Conservation (phyloP, 257 asterid species). For the Coffea canephora region DNA sequence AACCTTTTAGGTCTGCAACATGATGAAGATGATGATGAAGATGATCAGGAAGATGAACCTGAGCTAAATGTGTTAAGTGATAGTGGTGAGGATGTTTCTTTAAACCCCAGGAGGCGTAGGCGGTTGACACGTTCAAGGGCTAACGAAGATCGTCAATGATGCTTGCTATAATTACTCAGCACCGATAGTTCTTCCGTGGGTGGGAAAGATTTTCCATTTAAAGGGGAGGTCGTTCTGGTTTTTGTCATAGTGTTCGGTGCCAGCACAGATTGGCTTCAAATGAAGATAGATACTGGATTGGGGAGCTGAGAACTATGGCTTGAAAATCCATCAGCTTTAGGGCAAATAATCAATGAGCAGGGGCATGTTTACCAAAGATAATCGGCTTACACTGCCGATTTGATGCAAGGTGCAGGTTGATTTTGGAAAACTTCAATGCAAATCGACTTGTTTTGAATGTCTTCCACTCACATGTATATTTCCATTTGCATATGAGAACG, state of each 20-base stretch:
- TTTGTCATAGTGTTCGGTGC: not conserved
- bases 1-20: conserved; percentile 59
- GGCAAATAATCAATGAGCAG: not conserved
- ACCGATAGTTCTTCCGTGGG: conserved; percentile 18
- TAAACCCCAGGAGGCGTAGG: conserved; percentile 46
- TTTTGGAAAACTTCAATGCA: not conserved
- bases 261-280: not conserved
- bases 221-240: not conserved
- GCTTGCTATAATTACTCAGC: conserved; percentile 4
- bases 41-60: conserved; percentile 25
- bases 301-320: not conserved
- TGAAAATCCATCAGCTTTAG: not conserved
- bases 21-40: conserved; percentile 34
- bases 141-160: conserved; percentile 39
- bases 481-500: not conserved
- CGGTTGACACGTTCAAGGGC: conserved; percentile 52
- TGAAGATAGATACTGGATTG: not conserved
- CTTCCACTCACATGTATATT: not conserved
- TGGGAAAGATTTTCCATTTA: conserved; percentile 1
- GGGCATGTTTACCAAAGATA: not conserved
- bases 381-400: not conserved
- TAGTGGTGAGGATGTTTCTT: conserved; percentile 35
- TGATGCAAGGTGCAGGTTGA: not conserved
- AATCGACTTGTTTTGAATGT: not conserved
- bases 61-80: conserved; percentile 35